These are phyloP conservation scores for Naematelia aurantialba DNA, from an alignment of 768 basidiomycete genomes.

Conservation along the genomic window DNA sequence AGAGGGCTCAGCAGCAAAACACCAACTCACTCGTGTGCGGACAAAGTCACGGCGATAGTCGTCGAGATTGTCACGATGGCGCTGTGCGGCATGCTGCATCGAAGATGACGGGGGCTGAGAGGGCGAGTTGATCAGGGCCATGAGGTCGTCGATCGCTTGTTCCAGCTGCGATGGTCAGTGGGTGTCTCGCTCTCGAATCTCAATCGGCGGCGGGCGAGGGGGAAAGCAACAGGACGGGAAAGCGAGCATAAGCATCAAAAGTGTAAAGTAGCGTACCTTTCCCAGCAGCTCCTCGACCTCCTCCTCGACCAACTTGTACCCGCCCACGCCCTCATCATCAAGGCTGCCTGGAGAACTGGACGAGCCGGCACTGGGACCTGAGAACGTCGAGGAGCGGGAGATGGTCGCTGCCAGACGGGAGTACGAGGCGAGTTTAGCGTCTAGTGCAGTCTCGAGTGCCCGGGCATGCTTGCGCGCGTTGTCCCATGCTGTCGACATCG, in stretches of 20 bases:
- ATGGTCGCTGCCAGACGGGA: constrained; percentile 69
- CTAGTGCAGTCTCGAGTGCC: constrained; percentile 87
- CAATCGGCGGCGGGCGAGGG: too few species aligned
- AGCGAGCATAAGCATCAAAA: background rate
- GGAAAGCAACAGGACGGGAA: too few species aligned
- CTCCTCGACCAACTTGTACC: constrained; percentile 64
- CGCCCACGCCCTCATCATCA: constrained; percentile 60
- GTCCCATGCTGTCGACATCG: constrained; percentile 60
- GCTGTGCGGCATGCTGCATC: constrained; percentile 81
- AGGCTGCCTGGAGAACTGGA: constrained; percentile 60
- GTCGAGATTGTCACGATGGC: constrained; percentile 83
- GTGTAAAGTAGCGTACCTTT: constrained; percentile 60
- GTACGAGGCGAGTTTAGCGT: constrained; percentile 85
- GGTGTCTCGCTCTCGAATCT: background rate
- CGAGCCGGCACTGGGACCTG: constrained; percentile 51
- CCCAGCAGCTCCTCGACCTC: constrained; percentile 81
- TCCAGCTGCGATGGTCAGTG: constrained; percentile 75
- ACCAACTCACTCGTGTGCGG: constrained; percentile 68
- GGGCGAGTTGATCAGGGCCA: constrained; percentile 60
- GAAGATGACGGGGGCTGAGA: constrained; percentile 70
- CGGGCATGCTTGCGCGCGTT: constrained; percentile 84
- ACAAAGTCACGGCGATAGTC: constrained; percentile 80
- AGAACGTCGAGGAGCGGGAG: constrained; percentile 54
- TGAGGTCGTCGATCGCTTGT: constrained; percentile 79
- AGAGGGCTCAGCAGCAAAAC: too few species aligned